Conservation (phyloP, 192 early-diverging fungal genomes). For the Backusella sp. region DNA sequence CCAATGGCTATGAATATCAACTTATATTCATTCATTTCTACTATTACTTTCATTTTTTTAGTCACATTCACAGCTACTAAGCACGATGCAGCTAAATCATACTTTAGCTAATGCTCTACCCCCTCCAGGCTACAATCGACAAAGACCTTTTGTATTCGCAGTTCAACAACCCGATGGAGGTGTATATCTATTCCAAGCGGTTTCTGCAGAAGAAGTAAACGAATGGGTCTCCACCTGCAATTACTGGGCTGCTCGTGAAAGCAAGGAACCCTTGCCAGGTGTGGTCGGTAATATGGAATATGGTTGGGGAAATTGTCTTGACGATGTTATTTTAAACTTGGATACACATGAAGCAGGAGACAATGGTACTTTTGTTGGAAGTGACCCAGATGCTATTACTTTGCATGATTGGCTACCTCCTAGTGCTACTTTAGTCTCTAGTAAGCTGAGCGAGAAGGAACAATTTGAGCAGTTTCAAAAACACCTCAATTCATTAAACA, state of each 20-base stretch:
- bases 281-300: constrained; percentile 90
- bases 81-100: constrained; percentile 66
- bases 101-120: constrained; percentile 81
- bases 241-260: constrained; percentile 90
- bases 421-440: constrained; percentile 37
- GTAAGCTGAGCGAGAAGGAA: constrained; percentile 32
- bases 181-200: constrained; percentile 85
- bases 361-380: constrained; percentile 9
- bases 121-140: constrained; percentile 80
- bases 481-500: constrained; percentile 58
- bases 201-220: constrained; percentile 59
- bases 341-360: constrained; percentile 11
- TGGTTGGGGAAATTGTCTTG: constrained; percentile 74
- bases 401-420: constrained; percentile 52
- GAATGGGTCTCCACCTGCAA: constrained; percentile 89
- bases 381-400: constrained; percentile 34
- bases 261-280: constrained; percentile 84
- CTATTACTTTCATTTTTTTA: neutral
- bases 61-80: constrained; percentile 37
- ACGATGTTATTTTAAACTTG: constrained; percentile 16
- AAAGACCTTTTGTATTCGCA: constrained; percentile 81
- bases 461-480: constrained; percentile 63
- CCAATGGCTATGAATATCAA: too few species aligned
- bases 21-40: neutral
- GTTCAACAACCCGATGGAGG: constrained; percentile 75